A percentile compares a stretch with the other conserved stretches of the same genome.
Evolutionary conservation across 73 alveolate genomes (phyloP).

Genomic region (Durusdinium trenchii): DNA sequence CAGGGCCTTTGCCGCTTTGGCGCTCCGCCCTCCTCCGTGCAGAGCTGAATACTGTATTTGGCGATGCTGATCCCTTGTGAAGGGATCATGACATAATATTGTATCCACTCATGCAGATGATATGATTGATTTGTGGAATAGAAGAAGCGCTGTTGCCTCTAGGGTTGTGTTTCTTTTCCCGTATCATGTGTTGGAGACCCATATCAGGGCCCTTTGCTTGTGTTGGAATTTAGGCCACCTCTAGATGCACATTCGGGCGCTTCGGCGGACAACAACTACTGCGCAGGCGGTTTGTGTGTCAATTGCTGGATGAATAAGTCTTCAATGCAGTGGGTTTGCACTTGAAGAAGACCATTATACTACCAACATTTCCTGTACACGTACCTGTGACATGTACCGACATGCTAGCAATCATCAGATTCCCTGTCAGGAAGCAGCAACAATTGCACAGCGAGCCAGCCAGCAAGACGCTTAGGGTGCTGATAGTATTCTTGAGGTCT

Average conservation of each 20-base stretch:
- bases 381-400: not conserved
- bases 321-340: not conserved
- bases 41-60: not conserved
- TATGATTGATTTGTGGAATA: too few relatives aligned
- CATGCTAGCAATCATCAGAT: not conserved
- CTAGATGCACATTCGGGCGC: constrained; percentile 51
- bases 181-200: too few relatives aligned
- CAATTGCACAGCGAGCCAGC: constrained; percentile 94
- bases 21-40: constrained; percentile 75
- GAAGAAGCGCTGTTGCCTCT: too few relatives aligned
- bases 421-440: constrained; percentile 49
- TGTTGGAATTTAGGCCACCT: too few relatives aligned
- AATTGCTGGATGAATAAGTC: not conserved
- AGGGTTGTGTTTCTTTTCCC: too few relatives aligned
- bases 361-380: not conserved
- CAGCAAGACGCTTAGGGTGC: not conserved
- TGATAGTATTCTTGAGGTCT: too few relatives aligned
- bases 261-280: constrained; percentile 69
- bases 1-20: constrained; percentile 91
- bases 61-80: too few relatives aligned
- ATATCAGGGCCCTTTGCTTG: too few relatives aligned
- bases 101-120: too few relatives aligned
- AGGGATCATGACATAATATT: too few relatives aligned
- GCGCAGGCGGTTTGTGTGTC: constrained; percentile 22
- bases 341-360: not conserved